phyloP scores from a whole-genome alignment of 306 rosid genomes.

The Inga laurina region DNA sequence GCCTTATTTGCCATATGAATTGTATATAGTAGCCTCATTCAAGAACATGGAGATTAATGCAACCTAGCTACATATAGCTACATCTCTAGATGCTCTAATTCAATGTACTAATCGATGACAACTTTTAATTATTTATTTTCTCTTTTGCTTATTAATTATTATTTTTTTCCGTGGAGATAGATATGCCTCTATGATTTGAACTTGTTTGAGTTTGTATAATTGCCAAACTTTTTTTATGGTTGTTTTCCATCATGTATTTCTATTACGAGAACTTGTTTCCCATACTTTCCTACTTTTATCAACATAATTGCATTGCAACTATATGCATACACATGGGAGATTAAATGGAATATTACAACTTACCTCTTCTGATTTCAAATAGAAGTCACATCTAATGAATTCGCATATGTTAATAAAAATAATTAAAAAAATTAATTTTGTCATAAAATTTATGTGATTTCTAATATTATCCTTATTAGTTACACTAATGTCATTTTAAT shows the following conservation, averaged over 20 bases:
- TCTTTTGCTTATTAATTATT: conserved; percentile 10
- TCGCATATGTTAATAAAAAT: too few relatives aligned
- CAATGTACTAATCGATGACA: conserved; percentile 14
- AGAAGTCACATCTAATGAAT: too few relatives aligned
- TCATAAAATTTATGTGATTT: too few relatives aligned
- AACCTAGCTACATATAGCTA: conserved; percentile 20
- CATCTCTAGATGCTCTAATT: conserved; percentile 28
- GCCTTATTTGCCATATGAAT: background rate
- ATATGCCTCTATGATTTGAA: conserved; percentile 23
- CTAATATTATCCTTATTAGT: too few relatives aligned
- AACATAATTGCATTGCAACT: conserved; percentile 34
- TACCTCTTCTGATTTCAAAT: too few relatives aligned
- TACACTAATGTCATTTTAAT: too few relatives aligned
- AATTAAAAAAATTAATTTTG: too few relatives aligned
- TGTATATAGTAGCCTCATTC: conserved; percentile 4
- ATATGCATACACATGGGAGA: background rate
- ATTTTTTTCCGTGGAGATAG: background rate
- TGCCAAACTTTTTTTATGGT: conserved; percentile 30
- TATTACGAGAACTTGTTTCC: conserved; percentile 16
- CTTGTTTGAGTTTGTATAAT: background rate
- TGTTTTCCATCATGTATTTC: conserved; percentile 20
- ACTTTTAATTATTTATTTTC: conserved; percentile 31
- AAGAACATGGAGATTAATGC: conserved; percentile 27
- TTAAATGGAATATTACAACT: background rate
- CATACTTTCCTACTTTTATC: conserved; percentile 10